phyloP scores from a whole-genome alignment of 495 filamentous ascomycete genomes.

The Trichocladium antarcticum region DNA sequence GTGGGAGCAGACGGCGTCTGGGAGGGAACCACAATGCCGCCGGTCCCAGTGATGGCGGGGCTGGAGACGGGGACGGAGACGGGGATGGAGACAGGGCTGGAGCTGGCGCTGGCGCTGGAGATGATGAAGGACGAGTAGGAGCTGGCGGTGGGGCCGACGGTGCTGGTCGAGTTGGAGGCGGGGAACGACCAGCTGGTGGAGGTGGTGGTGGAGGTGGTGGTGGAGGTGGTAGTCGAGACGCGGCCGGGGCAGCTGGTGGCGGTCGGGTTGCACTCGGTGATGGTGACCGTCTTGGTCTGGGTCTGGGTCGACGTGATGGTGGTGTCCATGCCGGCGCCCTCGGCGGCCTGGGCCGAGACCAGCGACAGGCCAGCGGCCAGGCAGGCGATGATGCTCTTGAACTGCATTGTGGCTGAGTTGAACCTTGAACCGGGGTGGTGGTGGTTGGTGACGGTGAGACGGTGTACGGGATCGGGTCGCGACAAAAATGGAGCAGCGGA shows the following conservation, averaged over 20 bases:
- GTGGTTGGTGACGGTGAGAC: not conserved
- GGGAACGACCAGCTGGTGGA: slow-evolving; percentile 20
- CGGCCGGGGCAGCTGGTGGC: slow-evolving; percentile 35
- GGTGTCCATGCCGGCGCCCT: slow-evolving; percentile 11
- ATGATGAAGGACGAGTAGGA: slow-evolving; percentile 18
- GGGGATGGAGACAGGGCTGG: slow-evolving; percentile 19
- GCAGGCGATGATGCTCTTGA: slow-evolving; percentile 27
- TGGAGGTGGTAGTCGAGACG: slow-evolving; percentile 20
- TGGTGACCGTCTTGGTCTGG: slow-evolving; percentile 37
- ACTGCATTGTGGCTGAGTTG: slow-evolving; percentile 27
- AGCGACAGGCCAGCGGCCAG: slow-evolving; percentile 25
- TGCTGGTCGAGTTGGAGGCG: slow-evolving; percentile 29
- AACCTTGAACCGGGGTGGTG: not conserved
- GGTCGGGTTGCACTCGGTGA: slow-evolving; percentile 38
- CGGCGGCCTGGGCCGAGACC: slow-evolving; percentile 17
- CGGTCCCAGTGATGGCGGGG: slow-evolving; percentile 16
- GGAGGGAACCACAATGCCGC: not conserved
- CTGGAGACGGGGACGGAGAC: slow-evolving; percentile 20
- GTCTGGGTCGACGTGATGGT: slow-evolving; percentile 35
- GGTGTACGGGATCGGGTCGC: slow-evolving; percentile 3
- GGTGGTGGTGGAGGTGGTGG: slow-evolving; percentile 17
- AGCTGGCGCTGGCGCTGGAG: slow-evolving; percentile 24
- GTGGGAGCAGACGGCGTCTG: slow-evolving; percentile 6
- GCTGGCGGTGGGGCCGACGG: slow-evolving; percentile 30
- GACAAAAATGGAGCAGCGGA: slow-evolving; percentile 1